Percentiles rank a stretch among this genome's conserved stretches.
These are phyloP conservation scores for Stenocarpella maydis DNA, from an alignment of 2,329 filamentous ascomycete genomes.

Conservation along the genomic window DNA sequence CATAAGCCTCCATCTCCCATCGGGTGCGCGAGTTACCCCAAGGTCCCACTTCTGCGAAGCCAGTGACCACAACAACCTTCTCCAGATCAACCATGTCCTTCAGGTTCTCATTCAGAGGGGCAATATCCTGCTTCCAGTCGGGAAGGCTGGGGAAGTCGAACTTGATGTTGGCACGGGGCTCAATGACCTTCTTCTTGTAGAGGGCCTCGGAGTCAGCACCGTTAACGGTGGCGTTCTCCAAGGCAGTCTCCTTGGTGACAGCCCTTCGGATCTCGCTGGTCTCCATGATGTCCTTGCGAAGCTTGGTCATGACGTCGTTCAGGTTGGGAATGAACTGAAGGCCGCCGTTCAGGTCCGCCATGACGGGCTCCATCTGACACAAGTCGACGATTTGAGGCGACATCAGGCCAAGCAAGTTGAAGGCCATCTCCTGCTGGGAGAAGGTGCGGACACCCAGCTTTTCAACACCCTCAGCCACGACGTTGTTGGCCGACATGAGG, in stretches of 20 bases:
- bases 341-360: constrained; percentile 96
- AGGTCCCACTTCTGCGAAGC: constrained; percentile 93
- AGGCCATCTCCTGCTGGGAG: constrained; percentile 99
- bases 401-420: constrained; percentile 97
- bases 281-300: constrained; percentile 94
- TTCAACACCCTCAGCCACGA: constrained; percentile 96
- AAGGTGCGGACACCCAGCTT: constrained; percentile 97
- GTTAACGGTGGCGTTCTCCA: constrained; percentile 97
- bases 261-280: constrained; percentile 92
- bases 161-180: constrained; percentile 97
- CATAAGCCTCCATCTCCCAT: constrained; percentile 99
- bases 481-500: constrained; percentile 97
- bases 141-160: constrained; percentile 92
- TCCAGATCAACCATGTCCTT: constrained; percentile 99
- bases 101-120: constrained; percentile 85
- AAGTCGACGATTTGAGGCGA: constrained; percentile 91
- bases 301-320: constrained; percentile 90
- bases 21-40: constrained; percentile 98
- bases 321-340: constrained; percentile 97
- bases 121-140: constrained; percentile 90
- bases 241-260: constrained; percentile 92
- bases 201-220: constrained; percentile 90
- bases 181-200: constrained; percentile 93
- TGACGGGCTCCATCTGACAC: constrained; percentile 94
- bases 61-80: constrained; percentile 96